Evolutionary conservation across 352 stramenopile genomes (phyloP), one percentile per base, ranked within the genome.

Genomic region (Peronosclerospora sorghi): DNA sequence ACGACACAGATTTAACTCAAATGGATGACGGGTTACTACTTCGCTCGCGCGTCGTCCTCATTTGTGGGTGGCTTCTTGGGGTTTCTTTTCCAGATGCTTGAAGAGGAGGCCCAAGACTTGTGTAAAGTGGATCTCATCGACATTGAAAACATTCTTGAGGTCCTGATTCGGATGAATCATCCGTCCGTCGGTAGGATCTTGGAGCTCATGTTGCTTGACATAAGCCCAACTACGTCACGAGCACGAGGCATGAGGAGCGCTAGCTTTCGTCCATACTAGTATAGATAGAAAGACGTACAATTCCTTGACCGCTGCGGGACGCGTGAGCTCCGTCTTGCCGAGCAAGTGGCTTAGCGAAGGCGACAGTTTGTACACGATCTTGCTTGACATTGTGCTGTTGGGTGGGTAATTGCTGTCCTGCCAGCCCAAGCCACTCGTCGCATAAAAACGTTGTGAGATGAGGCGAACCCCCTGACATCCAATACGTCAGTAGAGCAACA

Each of bases 191-290:
- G 60, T 56, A n/a, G 69, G 68, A 19, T 88, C 71, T 49, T 88
- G 76, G 28, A 88, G 69, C 39, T 86, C 56, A 46, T 88, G 71
- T 46, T 74, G 36, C 52, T 88, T 88, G 37, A 81, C 76, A 20
- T 88, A 88, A 20, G 47, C 59, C 76, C 73, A 88, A 50, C 73
- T 88, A 23, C 2, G 42, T 4, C 37, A n/a, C 45, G 39, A 46
- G 24, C 1, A 41, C 7, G 23, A 23, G 23, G 4, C 3, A 26
- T 26, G 4, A 26, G 6, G 30, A 35, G 13, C 10, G 7, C n/a
- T n/a, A n/a, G n/a, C n/a, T n/a, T n/a, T n/a, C 7, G 8, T 1
- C 30, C 13, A 14, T n/a, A n/a, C n/a, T n/a, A n/a, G 1, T 35
- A 7, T 19, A 35, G 4, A 35, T 8, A 5, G 9, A 9, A 17